Base-by-base conservation (phyloP, 2,329 filamentous ascomycete species). In the Neofusicoccum ribis region DNA sequence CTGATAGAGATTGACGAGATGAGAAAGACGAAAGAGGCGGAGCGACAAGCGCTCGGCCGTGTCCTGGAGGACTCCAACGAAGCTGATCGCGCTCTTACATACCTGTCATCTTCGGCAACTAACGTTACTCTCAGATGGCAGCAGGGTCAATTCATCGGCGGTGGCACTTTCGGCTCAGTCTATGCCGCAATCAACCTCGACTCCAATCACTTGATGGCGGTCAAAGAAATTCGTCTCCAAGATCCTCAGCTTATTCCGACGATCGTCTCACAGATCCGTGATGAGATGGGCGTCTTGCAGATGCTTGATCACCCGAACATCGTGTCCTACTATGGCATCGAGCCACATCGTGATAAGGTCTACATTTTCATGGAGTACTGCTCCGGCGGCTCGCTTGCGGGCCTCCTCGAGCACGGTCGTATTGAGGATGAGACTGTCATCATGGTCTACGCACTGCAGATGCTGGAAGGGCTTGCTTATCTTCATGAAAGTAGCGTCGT, bases 311-410 rank as follows among this genome's bases (percentile, higher is more conserved):
- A 99, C 75, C 95, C 95, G 23, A 99, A 99, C 75, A 92, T 99
- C 67, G 96, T 99, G 23, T 94, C 93, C 9, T 99, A 99, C 79
- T 95, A 95, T 74, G 95, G 95, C 66, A 98, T 99, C 73, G 95
- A 99, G 78, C 95, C 97, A 2, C 95, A 99, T 79, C 88, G 95
- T 68, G 95, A 99, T 83, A 95, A 97, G 75, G 95, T 99, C n/a
- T 99, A 98, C 79, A 97, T 99, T 70, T 99, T 99, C 77, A 99
- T 99, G 95, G 95, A 99, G 78, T 98, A 96, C 79, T 99, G 95
- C 78, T 96, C 93, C 4, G 94, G 95, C 60, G 95, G 95, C 20
- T 98, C 94, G 15, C 84, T 99, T 56, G 93, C 95, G 47, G 91
- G 87, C 59, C 82, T 99, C 61, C 83, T 99, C 47, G 95, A 99